phyloP scores from a whole-genome alignment of 192 early-diverging fungal species.

The Podila epicladia region DNA sequence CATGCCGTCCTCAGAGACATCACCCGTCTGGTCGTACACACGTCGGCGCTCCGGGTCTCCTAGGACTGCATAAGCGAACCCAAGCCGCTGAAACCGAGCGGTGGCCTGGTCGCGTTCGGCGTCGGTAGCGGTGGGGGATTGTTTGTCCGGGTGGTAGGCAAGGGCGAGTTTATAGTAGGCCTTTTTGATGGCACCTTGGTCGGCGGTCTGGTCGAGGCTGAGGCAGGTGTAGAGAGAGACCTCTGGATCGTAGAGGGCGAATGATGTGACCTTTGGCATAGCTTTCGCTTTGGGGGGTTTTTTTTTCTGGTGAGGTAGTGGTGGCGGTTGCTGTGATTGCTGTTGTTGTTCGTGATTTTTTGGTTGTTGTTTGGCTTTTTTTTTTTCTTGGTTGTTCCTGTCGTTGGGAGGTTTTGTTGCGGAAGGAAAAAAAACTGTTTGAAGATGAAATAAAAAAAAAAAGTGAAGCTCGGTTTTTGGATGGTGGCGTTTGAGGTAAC shows the following conservation, averaged over 20 bases:
- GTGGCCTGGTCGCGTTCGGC: constrained; percentile 71
- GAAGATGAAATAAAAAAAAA: too few relatives aligned
- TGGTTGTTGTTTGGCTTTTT: not conserved
- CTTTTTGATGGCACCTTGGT: constrained; percentile 82
- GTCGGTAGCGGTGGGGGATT: constrained; percentile 69
- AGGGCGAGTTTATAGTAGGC: constrained; percentile 93
- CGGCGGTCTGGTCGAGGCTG: constrained; percentile 73
- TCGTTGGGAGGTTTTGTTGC: not conserved
- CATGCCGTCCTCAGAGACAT: constrained; percentile 52
- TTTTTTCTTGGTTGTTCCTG: not conserved
- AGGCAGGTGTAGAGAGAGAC: constrained; percentile 81
- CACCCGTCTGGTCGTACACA: constrained; percentile 83
- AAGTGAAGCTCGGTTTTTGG: too few relatives aligned
- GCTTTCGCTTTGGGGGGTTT: not conserved
- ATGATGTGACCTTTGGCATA: constrained; percentile 48
- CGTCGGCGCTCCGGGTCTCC: constrained; percentile 70
- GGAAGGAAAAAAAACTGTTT: not conserved
- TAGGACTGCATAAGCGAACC: constrained; percentile 80
- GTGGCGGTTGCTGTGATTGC: too few relatives aligned
- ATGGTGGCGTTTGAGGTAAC: too few relatives aligned
- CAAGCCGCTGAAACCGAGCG: constrained; percentile 76
- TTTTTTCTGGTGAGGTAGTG: not conserved
- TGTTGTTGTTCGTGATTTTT: not conserved
- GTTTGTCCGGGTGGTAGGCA: constrained; percentile 86
- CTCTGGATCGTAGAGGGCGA: constrained; percentile 44